Evolutionary conservation across 306 rosid species (phyloP), one percentile per base, ranked within the genome.

Genomic region (Fragaria nilgerrensis): DNA sequence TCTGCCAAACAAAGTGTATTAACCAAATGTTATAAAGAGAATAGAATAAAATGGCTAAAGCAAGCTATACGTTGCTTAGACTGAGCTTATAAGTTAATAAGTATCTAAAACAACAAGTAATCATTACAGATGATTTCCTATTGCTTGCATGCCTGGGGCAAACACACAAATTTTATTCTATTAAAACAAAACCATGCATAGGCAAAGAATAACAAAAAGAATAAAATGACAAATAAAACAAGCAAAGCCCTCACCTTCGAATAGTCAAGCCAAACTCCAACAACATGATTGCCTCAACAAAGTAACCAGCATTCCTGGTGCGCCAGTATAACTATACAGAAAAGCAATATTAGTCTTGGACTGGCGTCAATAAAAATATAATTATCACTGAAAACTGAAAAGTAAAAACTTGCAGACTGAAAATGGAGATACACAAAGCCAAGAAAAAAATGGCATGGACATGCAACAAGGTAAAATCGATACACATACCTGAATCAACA

Each of bases 181-280:
- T 27, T 61, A 12, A 45, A 3, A 43, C 23, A 23, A 23, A 13
- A 22, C 5, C 32, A 22, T 22, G 63, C 63, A 22, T 10, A 56
- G 16, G 29, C 63, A 22, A 56, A 55, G 14, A 23, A 17, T 11
- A 34, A 63, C 45, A 22, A 15, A 3, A 70, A 49, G 11, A 45
- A 77, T 27, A 22, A 62, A 71, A 43, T 43, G 45, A 43, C 2
- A 10, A 43, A 43, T 43, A 43, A 8, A 43, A 43, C 11, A 43
- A 70, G 75, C 37, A 78, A n/a, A 74, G 59, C 79, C 47, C 91
- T 81, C 67, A 93, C 99, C 96, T 93, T 84, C 92, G 85, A 50
- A 96, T 83, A 27, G 89, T 85, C 92, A 91, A 85, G 79, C 98
- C 98, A 19, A 91, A 91, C 85, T 96, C 99, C 96, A 96, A 84